Evolutionary conservation across 345 rosid species (phyloP).

Genomic region (Salix suchowensis): DNA sequence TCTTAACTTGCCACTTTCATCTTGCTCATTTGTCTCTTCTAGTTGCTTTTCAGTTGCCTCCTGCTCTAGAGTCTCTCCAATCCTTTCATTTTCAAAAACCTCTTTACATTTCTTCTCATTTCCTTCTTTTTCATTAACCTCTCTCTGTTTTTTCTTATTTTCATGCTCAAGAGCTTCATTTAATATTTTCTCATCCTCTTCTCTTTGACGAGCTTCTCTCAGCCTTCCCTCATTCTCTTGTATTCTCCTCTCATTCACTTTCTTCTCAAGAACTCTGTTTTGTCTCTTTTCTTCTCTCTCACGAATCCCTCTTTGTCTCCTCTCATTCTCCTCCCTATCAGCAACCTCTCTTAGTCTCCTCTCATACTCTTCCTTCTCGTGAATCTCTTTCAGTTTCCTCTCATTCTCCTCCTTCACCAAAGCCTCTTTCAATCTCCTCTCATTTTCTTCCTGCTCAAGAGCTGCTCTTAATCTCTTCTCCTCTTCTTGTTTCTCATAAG

Average conservation of each 20-base stretch:
- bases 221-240: slow-evolving; percentile 34
- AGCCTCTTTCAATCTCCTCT: slow-evolving; percentile 22
- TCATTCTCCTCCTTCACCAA: slow-evolving; percentile 36
- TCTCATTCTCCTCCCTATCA: slow-evolving; percentile 39
- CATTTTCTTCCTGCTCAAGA: slow-evolving; percentile 8
- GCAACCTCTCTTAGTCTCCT: slow-evolving; percentile 30
- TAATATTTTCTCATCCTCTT: slow-evolving; percentile 36
- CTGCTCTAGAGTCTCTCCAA: slow-evolving; percentile 25
- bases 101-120: slow-evolving; percentile 29
- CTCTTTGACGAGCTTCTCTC: slow-evolving; percentile 35
- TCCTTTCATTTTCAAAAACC: slow-evolving; percentile 24
- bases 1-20: slow-evolving; percentile 27
- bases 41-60: slow-evolving; percentile 8
- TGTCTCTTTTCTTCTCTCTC: slow-evolving; percentile 35
- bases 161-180: slow-evolving; percentile 41
- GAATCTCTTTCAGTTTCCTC: slow-evolving; percentile 28
- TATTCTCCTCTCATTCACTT: slow-evolving; percentile 33
- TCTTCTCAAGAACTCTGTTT: slow-evolving; percentile 24
- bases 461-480: not conserved
- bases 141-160: slow-evolving; percentile 40
- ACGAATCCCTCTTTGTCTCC: slow-evolving; percentile 34
- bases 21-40: slow-evolving; percentile 6
- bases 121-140: slow-evolving; percentile 46
- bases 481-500: slow-evolving; percentile 3
- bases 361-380: slow-evolving; percentile 30